Evolutionary conservation across 1,284 basidiomycete genomes (phyloP).

Genomic region (Cutaneotrichosporon sp.): DNA sequence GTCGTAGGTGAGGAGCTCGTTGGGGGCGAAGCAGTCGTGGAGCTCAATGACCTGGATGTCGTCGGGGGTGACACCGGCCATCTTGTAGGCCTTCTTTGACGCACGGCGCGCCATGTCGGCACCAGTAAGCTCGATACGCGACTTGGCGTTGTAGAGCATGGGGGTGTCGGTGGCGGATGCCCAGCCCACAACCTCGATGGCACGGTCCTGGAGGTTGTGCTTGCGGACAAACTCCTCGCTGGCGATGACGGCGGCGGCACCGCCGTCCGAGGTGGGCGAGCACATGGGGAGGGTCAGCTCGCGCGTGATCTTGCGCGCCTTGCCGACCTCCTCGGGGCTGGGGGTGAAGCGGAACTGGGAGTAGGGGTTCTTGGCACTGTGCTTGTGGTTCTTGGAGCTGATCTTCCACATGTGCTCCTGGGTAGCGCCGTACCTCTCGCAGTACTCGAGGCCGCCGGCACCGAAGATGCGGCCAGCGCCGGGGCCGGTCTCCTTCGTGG

Average conservation of each 20-base stretch:
- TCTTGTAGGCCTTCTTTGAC: slow-evolving; percentile 14
- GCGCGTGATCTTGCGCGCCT: slow-evolving; percentile 19
- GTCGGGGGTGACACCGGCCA: slow-evolving; percentile 11
- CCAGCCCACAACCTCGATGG: slow-evolving; percentile 15
- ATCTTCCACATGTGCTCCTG: slow-evolving; percentile 18
- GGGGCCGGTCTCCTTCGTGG: slow-evolving; percentile 13
- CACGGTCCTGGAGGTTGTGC: slow-evolving; percentile 20
- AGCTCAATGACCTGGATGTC: slow-evolving; percentile 23
- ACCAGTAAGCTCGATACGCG: slow-evolving; percentile 20
- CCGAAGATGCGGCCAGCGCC: slow-evolving; percentile 16
- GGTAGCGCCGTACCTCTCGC: slow-evolving; percentile 16
- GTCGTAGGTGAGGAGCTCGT: slow-evolving; percentile 23
- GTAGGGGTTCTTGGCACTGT: slow-evolving; percentile 20
- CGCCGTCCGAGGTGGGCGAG: slow-evolving; percentile 20
- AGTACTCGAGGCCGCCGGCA: slow-evolving; percentile 20
- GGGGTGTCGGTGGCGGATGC: slow-evolving; percentile 17
- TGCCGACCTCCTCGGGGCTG: slow-evolving; percentile 10
- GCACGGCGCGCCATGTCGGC: slow-evolving; percentile 19
- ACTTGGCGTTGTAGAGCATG: slow-evolving; percentile 13
- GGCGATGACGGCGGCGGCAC: slow-evolving; percentile 14
- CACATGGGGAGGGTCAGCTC: slow-evolving; percentile 22
- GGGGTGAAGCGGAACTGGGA: slow-evolving; percentile 22
- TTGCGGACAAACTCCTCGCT: slow-evolving; percentile 17
- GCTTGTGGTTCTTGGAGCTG: slow-evolving; percentile 21
- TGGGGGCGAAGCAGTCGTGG: slow-evolving; percentile 24